A percentile compares a stretch with the other conserved stretches of the same genome.
Evolutionary conservation across 257 asterid species (phyloP).

Genomic region (Solanum medicagineum): DNA sequence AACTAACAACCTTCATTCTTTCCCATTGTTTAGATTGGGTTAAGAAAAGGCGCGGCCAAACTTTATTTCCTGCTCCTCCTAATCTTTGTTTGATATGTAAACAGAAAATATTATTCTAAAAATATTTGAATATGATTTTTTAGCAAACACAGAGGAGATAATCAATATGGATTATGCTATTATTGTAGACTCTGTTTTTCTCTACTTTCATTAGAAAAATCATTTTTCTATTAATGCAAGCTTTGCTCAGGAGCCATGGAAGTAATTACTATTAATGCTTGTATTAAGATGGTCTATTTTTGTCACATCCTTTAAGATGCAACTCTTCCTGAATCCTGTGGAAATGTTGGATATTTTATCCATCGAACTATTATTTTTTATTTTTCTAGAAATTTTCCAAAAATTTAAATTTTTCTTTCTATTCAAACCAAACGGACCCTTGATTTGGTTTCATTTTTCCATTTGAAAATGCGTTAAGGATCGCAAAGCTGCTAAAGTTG

Average conservation of each 20-base stretch:
- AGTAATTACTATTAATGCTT: too few relatives aligned
- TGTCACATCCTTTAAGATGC: too few relatives aligned
- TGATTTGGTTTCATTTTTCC: not conserved
- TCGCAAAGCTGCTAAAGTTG: not conserved
- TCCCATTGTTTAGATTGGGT: too few relatives aligned
- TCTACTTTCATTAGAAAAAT: too few relatives aligned
- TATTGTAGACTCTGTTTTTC: not conserved
- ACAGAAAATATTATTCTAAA: not conserved
- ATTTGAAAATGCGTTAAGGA: not conserved
- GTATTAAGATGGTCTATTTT: too few relatives aligned
- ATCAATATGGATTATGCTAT: not conserved
- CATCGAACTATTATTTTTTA: not conserved
- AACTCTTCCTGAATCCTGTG: too few relatives aligned
- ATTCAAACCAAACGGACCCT: not conserved
- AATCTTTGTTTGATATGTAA: too few relatives aligned
- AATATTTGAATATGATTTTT: not conserved
- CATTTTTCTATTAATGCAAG: too few relatives aligned
- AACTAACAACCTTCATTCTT: too few relatives aligned
- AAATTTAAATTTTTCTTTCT: not conserved
- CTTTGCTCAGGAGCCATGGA: too few relatives aligned
- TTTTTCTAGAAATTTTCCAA: not conserved
- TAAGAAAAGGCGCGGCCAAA: too few relatives aligned
- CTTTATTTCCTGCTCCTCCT: too few relatives aligned
- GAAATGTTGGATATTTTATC: not conserved
- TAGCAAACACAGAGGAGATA: not conserved